phyloP scores from a whole-genome alignment of 108 stramenopile genomes.

The Chaetoceros tenuissimus region DNA sequence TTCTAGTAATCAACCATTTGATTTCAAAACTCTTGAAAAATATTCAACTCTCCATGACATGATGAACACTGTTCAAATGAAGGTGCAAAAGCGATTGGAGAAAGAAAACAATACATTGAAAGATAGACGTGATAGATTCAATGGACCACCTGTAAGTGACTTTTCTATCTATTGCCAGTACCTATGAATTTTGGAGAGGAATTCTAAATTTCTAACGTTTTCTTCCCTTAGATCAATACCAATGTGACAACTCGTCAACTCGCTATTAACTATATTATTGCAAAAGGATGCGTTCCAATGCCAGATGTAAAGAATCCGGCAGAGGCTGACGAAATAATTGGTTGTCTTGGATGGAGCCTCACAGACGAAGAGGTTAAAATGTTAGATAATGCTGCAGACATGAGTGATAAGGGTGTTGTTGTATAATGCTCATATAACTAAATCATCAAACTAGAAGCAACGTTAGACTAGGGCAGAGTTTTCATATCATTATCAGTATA shows the following conservation, averaged over 20 bases:
- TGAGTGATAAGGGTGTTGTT: background rate
- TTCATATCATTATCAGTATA: too few relatives aligned
- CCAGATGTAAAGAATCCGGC: constrained; percentile 54
- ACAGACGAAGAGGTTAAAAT: constrained; percentile 68
- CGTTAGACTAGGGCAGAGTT: too few relatives aligned
- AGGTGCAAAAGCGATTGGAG: background rate
- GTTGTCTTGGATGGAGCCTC: constrained; percentile 78
- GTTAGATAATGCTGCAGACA: constrained; percentile 54
- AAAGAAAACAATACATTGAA: background rate
- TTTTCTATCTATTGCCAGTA: background rate
- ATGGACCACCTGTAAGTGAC: background rate
- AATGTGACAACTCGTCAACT: constrained; percentile 78
- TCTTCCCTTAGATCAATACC: constrained; percentile 62
- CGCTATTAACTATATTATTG: constrained; percentile 75
- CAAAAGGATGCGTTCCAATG: constrained; percentile 79
- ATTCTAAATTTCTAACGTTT: background rate
- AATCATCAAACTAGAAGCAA: too few relatives aligned
- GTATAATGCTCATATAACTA: too few relatives aligned
- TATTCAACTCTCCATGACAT: constrained; percentile 52
- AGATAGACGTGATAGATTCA: background rate
- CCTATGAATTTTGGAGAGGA: background rate
- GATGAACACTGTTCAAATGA: constrained; percentile 27
- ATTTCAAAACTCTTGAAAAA: constrained; percentile 58
- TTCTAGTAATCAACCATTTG: constrained; percentile 36
- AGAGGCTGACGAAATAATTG: constrained; percentile 66